Percentiles rank a stretch among this genome's conserved stretches.
Evolutionary conservation across 208 protist species (phyloP).

Genomic region (Wallacemonas collosoma): DNA sequence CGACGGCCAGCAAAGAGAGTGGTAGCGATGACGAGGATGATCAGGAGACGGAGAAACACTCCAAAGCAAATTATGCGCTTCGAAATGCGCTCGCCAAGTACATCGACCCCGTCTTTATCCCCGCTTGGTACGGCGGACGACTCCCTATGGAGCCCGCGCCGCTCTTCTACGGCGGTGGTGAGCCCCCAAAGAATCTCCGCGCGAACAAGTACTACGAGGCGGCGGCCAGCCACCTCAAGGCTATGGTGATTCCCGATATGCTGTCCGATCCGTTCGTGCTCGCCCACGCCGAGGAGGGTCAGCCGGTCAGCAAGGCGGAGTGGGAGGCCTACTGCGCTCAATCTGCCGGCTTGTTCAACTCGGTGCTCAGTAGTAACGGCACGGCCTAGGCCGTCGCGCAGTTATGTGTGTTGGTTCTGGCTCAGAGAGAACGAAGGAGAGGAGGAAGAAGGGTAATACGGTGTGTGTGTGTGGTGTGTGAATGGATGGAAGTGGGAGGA

Average conservation of each 20-base stretch:
- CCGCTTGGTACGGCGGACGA: slow-evolving; percentile 47
- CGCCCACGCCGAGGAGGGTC: slow-evolving; percentile 25
- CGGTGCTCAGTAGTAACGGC: background rate
- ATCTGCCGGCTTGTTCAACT: background rate
- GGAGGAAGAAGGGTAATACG: background rate
- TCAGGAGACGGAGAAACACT: slow-evolving; percentile 17
- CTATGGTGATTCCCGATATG: slow-evolving; percentile 43
- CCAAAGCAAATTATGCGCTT: slow-evolving; percentile 38
- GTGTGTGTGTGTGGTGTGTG: no score
- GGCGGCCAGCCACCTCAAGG: slow-evolving; percentile 27
- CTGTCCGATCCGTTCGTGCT: slow-evolving; percentile 48
- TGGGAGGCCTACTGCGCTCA: slow-evolving; percentile 21
- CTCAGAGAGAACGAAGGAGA: background rate
- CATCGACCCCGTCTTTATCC: slow-evolving; percentile 46
- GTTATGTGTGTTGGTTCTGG: background rate
- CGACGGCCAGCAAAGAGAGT: slow-evolving; percentile 17
- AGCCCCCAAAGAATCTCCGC: slow-evolving; percentile 27
- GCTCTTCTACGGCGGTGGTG: slow-evolving; percentile 36
- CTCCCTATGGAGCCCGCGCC: slow-evolving; percentile 28
- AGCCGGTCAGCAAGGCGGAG: slow-evolving; percentile 33
- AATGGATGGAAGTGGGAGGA: no score
- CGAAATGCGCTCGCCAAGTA: slow-evolving; percentile 43
- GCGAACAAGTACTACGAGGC: slow-evolving; percentile 25
- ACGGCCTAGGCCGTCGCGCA: background rate
- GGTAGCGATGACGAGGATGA: slow-evolving; percentile 38